phyloP scores from a whole-genome alignment of 2,329 filamentous ascomycete genomes.

The Ophiostoma himal-ulmi region DNA sequence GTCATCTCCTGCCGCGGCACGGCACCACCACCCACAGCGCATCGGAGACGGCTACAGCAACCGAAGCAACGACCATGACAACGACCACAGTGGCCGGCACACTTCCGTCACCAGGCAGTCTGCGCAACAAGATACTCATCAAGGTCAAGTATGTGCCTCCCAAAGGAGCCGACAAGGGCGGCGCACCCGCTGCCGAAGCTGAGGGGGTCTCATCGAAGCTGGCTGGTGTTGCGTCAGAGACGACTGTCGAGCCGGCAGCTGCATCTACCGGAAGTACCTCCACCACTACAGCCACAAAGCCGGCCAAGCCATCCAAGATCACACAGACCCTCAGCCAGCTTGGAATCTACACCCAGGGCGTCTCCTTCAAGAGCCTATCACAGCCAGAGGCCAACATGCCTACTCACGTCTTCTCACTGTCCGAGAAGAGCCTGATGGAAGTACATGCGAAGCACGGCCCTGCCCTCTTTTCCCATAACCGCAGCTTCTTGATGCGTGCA shows the following conservation, averaged over 20 bases:
- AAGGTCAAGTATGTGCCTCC: slow-evolving; percentile 68
- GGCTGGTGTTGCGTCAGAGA: slow-evolving; percentile 17
- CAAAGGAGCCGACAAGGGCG: slow-evolving; percentile 1
- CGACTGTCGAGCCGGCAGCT: slow-evolving; percentile 11
- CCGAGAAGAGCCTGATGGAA: slow-evolving; percentile 59
- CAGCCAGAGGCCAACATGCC: slow-evolving; percentile 64
- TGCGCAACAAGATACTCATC: slow-evolving; percentile 74
- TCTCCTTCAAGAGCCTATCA: slow-evolving; percentile 72
- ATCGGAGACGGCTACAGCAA: background rate
- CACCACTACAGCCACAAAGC: background rate
- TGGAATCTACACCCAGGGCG: slow-evolving; percentile 76
- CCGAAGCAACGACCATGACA: background rate
- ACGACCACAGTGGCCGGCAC: background rate
- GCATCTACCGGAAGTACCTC: background rate
- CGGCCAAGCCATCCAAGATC: slow-evolving; percentile 53
- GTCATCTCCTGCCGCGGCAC: slow-evolving; percentile 56
- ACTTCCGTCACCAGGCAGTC: slow-evolving; percentile 62
- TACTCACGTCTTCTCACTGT: slow-evolving; percentile 63
- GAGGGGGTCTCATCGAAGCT: slow-evolving; percentile 13
- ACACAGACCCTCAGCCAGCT: slow-evolving; percentile 67
- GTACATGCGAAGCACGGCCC: slow-evolving; percentile 46
- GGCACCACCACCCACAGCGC: slow-evolving; percentile 43
- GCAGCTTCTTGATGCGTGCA: slow-evolving; percentile 73
- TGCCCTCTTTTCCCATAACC: slow-evolving; percentile 73
- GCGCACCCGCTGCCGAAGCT: slow-evolving; percentile 7